Evolutionary conservation across 805 yeast genomes (phyloP).

Genomic region (Yarrowia osloensis): DNA sequence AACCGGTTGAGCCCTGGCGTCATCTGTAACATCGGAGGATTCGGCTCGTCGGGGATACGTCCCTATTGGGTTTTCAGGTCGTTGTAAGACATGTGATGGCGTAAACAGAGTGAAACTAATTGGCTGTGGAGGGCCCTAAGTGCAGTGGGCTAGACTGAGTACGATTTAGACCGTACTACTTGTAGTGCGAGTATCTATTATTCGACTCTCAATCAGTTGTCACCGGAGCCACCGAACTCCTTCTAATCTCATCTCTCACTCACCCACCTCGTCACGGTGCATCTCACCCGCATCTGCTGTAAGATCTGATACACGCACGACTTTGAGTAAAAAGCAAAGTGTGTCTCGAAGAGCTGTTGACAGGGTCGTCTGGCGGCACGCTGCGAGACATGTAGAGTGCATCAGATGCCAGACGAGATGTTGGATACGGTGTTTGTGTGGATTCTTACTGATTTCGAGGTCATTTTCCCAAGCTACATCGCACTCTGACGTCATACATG

Average conservation of each 20-base stretch:
- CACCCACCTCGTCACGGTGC: neutral
- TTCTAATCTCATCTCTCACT: neutral
- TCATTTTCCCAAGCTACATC: no score
- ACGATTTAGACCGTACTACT: no score
- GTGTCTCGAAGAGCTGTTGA: neutral
- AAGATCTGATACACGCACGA: constrained; percentile 14
- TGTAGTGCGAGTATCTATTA: no score
- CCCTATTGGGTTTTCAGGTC: neutral
- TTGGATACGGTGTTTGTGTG: neutral
- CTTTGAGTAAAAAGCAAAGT: neutral
- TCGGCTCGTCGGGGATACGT: neutral
- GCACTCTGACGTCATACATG: neutral
- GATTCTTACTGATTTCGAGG: no score
- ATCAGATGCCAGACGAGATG: no score
- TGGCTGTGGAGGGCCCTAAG: neutral
- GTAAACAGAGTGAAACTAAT: no score
- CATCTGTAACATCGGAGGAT: neutral
- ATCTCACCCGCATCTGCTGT: constrained; percentile 8
- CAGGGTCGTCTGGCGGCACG: no score
- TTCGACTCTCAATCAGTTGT: no score
- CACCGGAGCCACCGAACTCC: no score
- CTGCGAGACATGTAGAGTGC: neutral
- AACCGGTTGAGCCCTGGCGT: no score
- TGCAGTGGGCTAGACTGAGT: no score
- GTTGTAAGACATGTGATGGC: neutral